Conservation (phyloP, 2,329 filamentous ascomycete genomes). For the Diaporthe sp. region DNA sequence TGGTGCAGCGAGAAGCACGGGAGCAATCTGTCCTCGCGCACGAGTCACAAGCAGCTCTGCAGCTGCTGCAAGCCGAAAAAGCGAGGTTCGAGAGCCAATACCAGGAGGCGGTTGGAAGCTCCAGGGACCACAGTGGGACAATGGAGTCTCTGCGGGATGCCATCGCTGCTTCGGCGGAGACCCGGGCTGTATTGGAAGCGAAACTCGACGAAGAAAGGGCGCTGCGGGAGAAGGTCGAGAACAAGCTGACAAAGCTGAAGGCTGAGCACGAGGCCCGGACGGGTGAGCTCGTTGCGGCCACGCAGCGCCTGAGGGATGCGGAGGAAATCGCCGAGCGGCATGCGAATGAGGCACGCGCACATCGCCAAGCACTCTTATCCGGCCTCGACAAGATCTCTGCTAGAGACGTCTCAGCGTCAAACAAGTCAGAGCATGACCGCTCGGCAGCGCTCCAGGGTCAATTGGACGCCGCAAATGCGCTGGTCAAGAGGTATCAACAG, state of each 20-base stretch:
- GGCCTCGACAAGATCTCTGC: conserved; percentile 81
- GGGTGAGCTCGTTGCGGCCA: conserved; percentile 79
- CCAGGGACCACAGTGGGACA: conserved; percentile 76
- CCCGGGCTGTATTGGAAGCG: conserved; percentile 79
- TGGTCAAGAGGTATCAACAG: conserved; percentile 89
- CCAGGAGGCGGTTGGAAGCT: conserved; percentile 72
- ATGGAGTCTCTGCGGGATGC: conserved; percentile 82
- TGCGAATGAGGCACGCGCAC: conserved; percentile 86
- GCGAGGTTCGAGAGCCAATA: conserved; percentile 78
- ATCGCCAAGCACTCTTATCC: conserved; percentile 83
- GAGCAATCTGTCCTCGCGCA: conserved; percentile 83
- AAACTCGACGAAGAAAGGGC: conserved; percentile 85
- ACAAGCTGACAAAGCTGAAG: conserved; percentile 80
- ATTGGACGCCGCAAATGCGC: conserved; percentile 77
- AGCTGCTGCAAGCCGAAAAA: conserved; percentile 87
- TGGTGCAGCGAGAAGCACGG: conserved; percentile 79
- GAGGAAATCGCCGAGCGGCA: conserved; percentile 91
- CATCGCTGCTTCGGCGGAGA: conserved; percentile 81
- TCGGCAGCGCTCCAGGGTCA: conserved; percentile 82
- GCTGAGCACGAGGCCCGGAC: conserved; percentile 85
- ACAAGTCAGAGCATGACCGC: conserved; percentile 70
- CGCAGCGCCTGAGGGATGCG: conserved; percentile 81
- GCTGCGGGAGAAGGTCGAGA: conserved; percentile 79
- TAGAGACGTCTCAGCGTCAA: conserved; percentile 59
- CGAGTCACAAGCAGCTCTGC: conserved; percentile 79